phyloP scores from a whole-genome alignment of 495 filamentous ascomycete genomes.

The Lasiosphaeria ovina region DNA sequence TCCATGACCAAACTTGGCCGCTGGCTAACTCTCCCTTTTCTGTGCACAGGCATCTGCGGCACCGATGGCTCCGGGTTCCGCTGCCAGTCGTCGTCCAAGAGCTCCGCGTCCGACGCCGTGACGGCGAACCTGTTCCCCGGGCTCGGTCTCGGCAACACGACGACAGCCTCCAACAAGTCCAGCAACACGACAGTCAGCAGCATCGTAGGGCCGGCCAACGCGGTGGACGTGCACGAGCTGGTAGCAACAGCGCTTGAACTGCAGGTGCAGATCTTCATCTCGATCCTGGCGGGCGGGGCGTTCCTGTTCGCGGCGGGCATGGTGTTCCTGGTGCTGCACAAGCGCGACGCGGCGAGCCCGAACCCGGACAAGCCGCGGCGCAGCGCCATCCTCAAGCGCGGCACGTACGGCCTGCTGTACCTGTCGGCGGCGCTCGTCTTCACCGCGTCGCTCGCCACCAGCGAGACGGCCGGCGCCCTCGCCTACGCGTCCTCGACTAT shows the following conservation, averaged over 20 bases:
- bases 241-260: constrained; percentile 27
- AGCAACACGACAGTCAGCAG: constrained; percentile 4
- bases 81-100: constrained; percentile 20
- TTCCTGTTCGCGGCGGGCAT: constrained; percentile 36
- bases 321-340: constrained; percentile 18
- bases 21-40: neutral
- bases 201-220: neutral
- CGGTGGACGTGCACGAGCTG: constrained; percentile 19
- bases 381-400: constrained; percentile 21
- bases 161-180: neutral
- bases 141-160: constrained; percentile 1
- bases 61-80: constrained; percentile 20
- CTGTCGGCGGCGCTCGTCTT: constrained; percentile 24
- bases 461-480: constrained; percentile 23
- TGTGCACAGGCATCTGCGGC: constrained; percentile 26
- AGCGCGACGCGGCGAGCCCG: constrained; percentile 18
- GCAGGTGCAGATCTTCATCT: constrained; percentile 24
- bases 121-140: constrained; percentile 16
- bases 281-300: constrained; percentile 21
- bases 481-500: constrained; percentile 17
- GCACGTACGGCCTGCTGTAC: constrained; percentile 23
- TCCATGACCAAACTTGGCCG: neutral
- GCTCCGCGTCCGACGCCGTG: constrained; percentile 15
- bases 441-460: constrained; percentile 27
- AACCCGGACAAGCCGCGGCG: constrained; percentile 17